Conservation (phyloP, 441 rosid species). For the Pelargonium fulgidum region DNA sequence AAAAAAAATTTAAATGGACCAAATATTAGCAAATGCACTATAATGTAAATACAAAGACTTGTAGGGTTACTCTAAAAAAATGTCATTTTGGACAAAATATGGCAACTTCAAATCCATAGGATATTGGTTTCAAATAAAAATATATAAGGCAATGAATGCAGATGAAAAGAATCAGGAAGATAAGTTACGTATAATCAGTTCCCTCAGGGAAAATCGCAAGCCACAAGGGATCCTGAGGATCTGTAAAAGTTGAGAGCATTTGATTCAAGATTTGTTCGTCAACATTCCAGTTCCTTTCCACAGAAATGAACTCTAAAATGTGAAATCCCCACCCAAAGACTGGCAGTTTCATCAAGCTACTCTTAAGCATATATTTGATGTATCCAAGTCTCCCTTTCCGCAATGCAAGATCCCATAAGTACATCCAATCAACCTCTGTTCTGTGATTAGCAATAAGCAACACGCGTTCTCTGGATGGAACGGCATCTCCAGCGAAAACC, state of each 20-base stretch:
- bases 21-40: background rate
- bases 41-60: background rate
- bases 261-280: slow-evolving; percentile 61
- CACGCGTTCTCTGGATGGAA: slow-evolving; percentile 59
- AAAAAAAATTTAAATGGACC: slow-evolving; percentile 13
- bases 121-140: background rate
- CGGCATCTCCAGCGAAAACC: slow-evolving; percentile 65
- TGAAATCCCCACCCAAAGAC: slow-evolving; percentile 97
- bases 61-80: background rate
- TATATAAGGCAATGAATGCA: slow-evolving; percentile 2
- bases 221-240: slow-evolving; percentile 87
- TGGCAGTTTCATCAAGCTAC: slow-evolving; percentile 89
- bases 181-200: slow-evolving; percentile 79
- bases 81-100: background rate
- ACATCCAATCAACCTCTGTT: slow-evolving; percentile 99
- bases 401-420: slow-evolving; percentile 87
- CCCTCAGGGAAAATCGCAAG: slow-evolving; percentile 98
- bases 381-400: slow-evolving; percentile 71
- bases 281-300: slow-evolving; percentile 87
- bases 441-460: slow-evolving; percentile 80
- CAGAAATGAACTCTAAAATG: slow-evolving; percentile 82
- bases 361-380: slow-evolving; percentile 82
- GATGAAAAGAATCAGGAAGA: slow-evolving; percentile 17
- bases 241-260: slow-evolving; percentile 62
- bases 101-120: background rate